Base-by-base conservation (phyloP, 2,329 filamentous ascomycete species). In the Lasiodiplodia gonubiensis region DNA sequence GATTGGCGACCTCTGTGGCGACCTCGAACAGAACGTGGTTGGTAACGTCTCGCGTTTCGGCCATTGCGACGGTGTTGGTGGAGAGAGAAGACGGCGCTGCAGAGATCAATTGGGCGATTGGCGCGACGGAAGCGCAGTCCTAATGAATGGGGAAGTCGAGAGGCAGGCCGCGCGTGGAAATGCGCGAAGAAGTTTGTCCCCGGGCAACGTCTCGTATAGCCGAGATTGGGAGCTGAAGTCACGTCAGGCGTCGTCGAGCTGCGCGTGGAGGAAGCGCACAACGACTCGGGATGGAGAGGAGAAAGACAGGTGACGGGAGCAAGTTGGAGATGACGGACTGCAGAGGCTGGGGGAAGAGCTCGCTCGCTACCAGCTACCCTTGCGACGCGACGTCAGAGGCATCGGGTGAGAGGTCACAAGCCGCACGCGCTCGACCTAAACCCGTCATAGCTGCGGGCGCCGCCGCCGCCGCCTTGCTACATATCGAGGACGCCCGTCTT, bases 1-100 rank as follows among this genome's bases (percentile, higher is more conserved):
- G 89, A 85, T 98, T 97, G 70, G 95, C 95, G 74, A 98, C 95
- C 80, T 99, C 95, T 25, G 95, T 98, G 69, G 95, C 93, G 75
- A 98, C 86, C 83, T 99, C 95, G 78, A 99, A 99, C 73, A 99
- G 91, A 76, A 96, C 86, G 82, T 98, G 95, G 81, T 97, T 95
- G 83, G 92, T 93, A 75, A 98, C 92, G 82, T 98, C 94, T 76
- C 89, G 55, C 30, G 67, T 27, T 27, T 67, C 57, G 51, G 33
- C 59, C 66, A 67, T 63, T 37, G 21, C 33, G 66, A 21, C 16
- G 37, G 49, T 48, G 57, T 27, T 63, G 30, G 42, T n/a, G 25
- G 30, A 18, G 33, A n/a, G 55, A 10, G 37, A 12, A 27, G 46
- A 53, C 23, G 21, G 33, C 52, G 25, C 30, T 27, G 53, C 16